These are phyloP conservation scores for Fusarium algeriense DNA, from an alignment of 2,329 filamentous ascomycete species.

Conservation along the genomic window DNA sequence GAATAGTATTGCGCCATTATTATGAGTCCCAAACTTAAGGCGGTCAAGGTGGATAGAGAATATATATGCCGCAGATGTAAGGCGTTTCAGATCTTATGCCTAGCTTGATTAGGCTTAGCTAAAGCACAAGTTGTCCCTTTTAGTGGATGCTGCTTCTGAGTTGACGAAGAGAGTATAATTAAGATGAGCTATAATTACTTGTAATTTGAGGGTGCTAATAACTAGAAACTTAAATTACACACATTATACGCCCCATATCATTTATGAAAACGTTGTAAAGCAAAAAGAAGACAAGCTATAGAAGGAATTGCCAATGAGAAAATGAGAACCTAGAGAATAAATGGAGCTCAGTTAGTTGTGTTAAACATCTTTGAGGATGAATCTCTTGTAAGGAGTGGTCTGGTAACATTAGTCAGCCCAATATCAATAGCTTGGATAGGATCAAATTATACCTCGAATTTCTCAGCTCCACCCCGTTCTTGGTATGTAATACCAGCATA, in stretches of 20 bases:
- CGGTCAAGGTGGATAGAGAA: not conserved
- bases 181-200: too few species aligned
- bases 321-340: too few species aligned
- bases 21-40: not conserved
- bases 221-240: too few species aligned
- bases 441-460: not conserved
- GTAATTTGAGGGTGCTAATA: too few species aligned
- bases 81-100: not conserved
- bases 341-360: not conserved
- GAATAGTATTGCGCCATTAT: slow-evolving; percentile 12
- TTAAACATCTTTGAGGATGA: not conserved
- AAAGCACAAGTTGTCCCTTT: too few species aligned
- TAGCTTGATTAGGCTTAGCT: not conserved
- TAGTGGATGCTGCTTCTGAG: too few species aligned
- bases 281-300: too few species aligned
- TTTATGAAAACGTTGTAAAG: too few species aligned
- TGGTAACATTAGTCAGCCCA: accelerated
- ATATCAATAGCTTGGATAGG: accelerated
- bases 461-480: too few species aligned
- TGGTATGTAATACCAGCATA: not conserved
- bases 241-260: too few species aligned
- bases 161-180: too few species aligned
- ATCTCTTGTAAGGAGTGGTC: not conserved
- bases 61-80: not conserved
- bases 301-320: too few species aligned